These are phyloP conservation scores for Cenchrus purpureus DNA, from an alignment of 176 grass and related monocot species.

Conservation along the genomic window DNA sequence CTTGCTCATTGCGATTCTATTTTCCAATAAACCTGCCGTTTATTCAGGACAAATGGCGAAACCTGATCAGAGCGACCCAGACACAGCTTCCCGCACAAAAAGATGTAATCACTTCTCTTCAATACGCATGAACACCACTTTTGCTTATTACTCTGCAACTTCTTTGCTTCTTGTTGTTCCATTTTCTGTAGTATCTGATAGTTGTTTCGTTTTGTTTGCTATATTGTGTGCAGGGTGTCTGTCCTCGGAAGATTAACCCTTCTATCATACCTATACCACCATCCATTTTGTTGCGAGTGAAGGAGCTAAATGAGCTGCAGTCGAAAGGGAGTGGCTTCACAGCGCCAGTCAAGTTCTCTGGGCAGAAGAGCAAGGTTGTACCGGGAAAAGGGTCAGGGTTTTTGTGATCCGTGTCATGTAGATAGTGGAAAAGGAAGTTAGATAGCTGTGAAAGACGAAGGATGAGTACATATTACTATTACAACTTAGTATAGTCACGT, in stretches of 20 bases:
- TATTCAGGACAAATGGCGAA: slow-evolving; percentile 96
- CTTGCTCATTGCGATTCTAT: not conserved
- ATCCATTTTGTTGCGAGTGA: slow-evolving; percentile 76
- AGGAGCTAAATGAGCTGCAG: slow-evolving; percentile 72
- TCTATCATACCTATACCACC: slow-evolving; percentile 76
- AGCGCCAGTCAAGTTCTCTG: slow-evolving; percentile 39
- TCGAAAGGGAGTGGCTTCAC: slow-evolving; percentile 47
- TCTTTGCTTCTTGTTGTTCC: not conserved
- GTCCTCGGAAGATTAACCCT: slow-evolving; percentile 66
- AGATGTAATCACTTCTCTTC: slow-evolving; percentile 55
- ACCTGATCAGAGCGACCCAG: slow-evolving; percentile 89
- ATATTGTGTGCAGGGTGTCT: slow-evolving; percentile 52
- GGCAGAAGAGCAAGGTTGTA: slow-evolving; percentile 55
- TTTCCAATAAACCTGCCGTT: slow-evolving; percentile 22
- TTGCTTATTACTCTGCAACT: not conserved
- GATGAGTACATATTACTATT: slow-evolving; percentile 11
- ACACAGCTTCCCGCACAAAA: slow-evolving; percentile 58
- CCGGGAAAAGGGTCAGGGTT: slow-evolving; percentile 83
- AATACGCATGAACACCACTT: not conserved
- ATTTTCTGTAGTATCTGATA: not conserved
- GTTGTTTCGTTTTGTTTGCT: not conserved
- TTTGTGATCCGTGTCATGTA: slow-evolving; percentile 58
- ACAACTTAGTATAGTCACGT: slow-evolving; percentile 8
- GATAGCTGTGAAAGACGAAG: slow-evolving; percentile 9
- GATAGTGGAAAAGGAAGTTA: slow-evolving; percentile 16